Evolutionary conservation across 768 basidiomycete genomes (phyloP).

Genomic region (Kwoniella shandongensis): DNA sequence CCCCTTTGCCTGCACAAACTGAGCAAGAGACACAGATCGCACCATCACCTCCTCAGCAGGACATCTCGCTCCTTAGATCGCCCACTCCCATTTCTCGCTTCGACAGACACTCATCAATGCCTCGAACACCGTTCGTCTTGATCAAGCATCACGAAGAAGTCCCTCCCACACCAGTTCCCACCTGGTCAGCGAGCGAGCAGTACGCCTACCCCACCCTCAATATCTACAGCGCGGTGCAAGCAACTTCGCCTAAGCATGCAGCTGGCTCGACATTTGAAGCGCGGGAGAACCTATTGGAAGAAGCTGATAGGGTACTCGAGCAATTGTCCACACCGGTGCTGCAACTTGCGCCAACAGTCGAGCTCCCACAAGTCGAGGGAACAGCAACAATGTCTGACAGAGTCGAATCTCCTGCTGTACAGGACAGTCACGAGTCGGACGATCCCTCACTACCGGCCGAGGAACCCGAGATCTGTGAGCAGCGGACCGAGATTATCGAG

Average conservation of each 20-base stretch:
- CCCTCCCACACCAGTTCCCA: constrained; percentile 9
- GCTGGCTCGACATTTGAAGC: constrained; percentile 1
- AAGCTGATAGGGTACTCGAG: constrained; percentile 13
- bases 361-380: too few species aligned
- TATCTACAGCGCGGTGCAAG: background rate
- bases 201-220: too few species aligned
- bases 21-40: background rate
- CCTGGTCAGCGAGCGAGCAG: background rate
- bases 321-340: constrained; percentile 1
- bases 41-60: background rate
- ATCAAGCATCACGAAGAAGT: constrained; percentile 15
- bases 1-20: background rate
- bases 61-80: background rate
- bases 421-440: too few species aligned
- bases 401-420: too few species aligned
- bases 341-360: too few species aligned
- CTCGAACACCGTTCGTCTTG: constrained; percentile 16
- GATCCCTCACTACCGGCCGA: too few species aligned
- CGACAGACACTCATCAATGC: background rate
- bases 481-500: too few species aligned
- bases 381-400: too few species aligned
- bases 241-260: constrained; percentile 6
- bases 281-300: constrained; percentile 14
- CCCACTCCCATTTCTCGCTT: background rate
- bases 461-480: too few species aligned